Evolutionary conservation across 2,329 filamentous ascomycete species (phyloP), one percentile per base, ranked within the genome.

Genomic region (Colletotrichum falcatum): DNA sequence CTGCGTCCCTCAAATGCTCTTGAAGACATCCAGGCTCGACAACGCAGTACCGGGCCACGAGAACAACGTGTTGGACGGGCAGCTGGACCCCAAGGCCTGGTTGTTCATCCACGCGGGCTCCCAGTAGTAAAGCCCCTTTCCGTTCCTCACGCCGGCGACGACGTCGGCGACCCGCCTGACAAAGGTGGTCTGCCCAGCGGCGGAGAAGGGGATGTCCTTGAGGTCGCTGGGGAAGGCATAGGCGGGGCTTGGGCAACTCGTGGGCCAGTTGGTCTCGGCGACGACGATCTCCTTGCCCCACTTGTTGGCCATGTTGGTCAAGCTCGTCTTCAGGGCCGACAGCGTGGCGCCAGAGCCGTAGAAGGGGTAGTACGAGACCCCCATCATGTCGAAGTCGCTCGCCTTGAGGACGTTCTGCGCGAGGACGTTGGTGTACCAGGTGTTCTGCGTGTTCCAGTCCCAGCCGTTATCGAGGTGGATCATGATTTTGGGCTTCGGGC

Each of bases 391-490:
- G 70, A 90, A 93, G 73, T 92, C 90, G 6, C 81, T 79, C 0
- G 81, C 74, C 3, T 78, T 76, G 3, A 91, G 81, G 1, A 83
- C 82, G 2, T 87, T 89, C 30, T 82, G 79, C 9, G 77, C 82
- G 0, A 91, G 82, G 0, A 91, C 85, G 3, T 81, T 83, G 30
- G 85, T 85, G 80, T 93, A 94, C 79, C 88, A 92, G 81, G 85
- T 90, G 71, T 91, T 81, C 77, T 93, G 91, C 3, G 87, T 86
- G 4, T 80, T 83, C 89, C 88, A 92, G 73, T 91, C 86, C 90
- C 91, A 94, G n/a, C 91, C 91, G 75, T 92, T 91, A 78, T 94
- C 91, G 4, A 93, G 84, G 75, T 94, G 92, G 49, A 94, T 87
- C 89, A 94, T 90, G 78, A 93, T 92, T 77, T 90, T 87, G 1